These are phyloP conservation scores for Brachypodium distachyon DNA, from an alignment of 202 grass and related monocot genomes.

Conservation along the genomic window DNA sequence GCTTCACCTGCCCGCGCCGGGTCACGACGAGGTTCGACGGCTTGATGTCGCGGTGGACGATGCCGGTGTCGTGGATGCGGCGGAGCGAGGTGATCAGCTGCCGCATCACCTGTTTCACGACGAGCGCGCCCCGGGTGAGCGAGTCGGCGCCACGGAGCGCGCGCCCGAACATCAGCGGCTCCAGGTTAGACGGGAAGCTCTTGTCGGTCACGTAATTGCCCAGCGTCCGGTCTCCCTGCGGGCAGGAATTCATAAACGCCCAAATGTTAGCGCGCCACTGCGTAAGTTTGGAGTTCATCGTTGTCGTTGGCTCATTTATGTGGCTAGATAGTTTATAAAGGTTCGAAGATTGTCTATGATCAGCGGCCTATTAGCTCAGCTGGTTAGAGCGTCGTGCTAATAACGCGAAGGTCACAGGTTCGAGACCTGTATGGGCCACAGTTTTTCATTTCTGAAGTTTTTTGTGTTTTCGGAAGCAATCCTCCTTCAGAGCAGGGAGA, in stretches of 20 bases:
- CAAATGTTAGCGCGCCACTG: neutral
- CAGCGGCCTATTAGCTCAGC: conserved; percentile 83
- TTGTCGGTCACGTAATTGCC: conserved; percentile 47
- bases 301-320: neutral
- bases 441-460: neutral
- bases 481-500: neutral
- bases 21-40: conserved; percentile 90
- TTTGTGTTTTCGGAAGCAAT: neutral
- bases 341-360: neutral
- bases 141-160: conserved; percentile 47
- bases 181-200: conserved; percentile 73
- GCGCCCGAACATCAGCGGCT: conserved; percentile 76
- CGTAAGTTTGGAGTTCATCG: neutral
- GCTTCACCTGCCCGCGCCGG: conserved; percentile 73
- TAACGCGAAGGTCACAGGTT: conserved; percentile 96
- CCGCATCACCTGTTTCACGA: conserved; percentile 90
- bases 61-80: conserved; percentile 84
- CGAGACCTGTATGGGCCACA: conserved; percentile 81
- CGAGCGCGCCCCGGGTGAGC: conserved; percentile 47
- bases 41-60: conserved; percentile 96
- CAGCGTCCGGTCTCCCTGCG: conserved; percentile 58
- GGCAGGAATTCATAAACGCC: neutral
- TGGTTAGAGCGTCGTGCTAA: conserved; percentile 99
- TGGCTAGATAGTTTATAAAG: too few relatives aligned
- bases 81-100: conserved; percentile 88